These are phyloP conservation scores for Daedaleopsis sinensis DNA, from an alignment of 768 basidiomycete genomes.

Conservation along the genomic window DNA sequence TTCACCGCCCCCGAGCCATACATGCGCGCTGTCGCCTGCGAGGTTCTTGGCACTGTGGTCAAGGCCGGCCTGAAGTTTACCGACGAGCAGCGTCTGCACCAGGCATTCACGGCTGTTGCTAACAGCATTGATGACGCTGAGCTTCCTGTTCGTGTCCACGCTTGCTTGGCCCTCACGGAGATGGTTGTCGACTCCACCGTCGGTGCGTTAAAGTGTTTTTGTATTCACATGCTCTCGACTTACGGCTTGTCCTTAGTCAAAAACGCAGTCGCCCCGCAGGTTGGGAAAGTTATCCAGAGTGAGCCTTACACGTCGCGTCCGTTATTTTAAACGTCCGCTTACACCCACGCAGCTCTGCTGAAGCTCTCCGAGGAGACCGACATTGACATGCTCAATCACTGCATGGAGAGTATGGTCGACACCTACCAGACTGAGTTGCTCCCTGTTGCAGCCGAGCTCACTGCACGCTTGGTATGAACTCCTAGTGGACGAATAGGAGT, in stretches of 20 bases:
- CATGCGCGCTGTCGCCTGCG: conserved; percentile 78
- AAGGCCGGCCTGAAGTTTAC: conserved; percentile 72
- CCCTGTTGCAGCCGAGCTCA: conserved; percentile 82
- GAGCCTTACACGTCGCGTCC: conserved; percentile 9
- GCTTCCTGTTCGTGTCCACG: conserved; percentile 84
- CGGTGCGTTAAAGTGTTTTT: conserved; percentile 43
- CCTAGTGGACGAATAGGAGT: background rate
- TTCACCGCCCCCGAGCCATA: conserved; percentile 69
- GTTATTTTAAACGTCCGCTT: background rate
- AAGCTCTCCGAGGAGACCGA: conserved; percentile 92
- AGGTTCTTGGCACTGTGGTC: conserved; percentile 76
- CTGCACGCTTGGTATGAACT: conserved; percentile 68
- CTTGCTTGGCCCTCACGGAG: conserved; percentile 78
- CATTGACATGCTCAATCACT: conserved; percentile 77
- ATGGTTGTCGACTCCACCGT: conserved; percentile 66
- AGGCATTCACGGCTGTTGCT: conserved; percentile 66
- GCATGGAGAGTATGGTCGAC: conserved; percentile 88
- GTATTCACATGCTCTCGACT: background rate
- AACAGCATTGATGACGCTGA: conserved; percentile 75
- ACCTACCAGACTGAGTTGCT: conserved; percentile 82
- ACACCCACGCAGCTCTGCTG: conserved; percentile 62
- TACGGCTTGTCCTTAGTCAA: conserved; percentile 49
- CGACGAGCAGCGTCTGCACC: conserved; percentile 63
- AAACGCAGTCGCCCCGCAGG: conserved; percentile 68
- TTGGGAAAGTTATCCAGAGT: conserved; percentile 90